Evolutionary conservation across 495 filamentous ascomycete species (phyloP).

Genomic region (Astrocystis sublimbata): DNA sequence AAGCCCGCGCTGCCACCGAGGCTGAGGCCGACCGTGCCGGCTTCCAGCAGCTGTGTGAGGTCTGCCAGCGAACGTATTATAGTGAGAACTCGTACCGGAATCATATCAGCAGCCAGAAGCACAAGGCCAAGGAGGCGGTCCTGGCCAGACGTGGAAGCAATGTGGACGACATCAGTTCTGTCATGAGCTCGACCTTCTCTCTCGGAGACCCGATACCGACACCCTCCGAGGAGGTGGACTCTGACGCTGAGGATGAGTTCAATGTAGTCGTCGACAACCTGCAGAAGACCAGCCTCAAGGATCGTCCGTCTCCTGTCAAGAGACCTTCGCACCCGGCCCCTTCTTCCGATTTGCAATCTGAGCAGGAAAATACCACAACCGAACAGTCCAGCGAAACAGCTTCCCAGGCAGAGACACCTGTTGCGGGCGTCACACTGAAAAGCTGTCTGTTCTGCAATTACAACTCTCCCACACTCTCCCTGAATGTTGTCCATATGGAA

Average conservation of each 20-base stretch:
- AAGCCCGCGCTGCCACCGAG: slow-evolving; percentile 78
- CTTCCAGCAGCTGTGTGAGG: slow-evolving; percentile 78
- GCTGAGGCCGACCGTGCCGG: slow-evolving; percentile 86
- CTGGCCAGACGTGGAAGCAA: slow-evolving; percentile 32
- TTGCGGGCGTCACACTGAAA: slow-evolving; percentile 49
- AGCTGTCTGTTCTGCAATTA: slow-evolving; percentile 91
- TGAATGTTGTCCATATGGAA: slow-evolving; percentile 86
- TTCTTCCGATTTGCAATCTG: slow-evolving; percentile 46
- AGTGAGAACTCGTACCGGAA: slow-evolving; percentile 95
- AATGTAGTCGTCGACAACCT: slow-evolving; percentile 75
- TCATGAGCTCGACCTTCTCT: slow-evolving; percentile 89
- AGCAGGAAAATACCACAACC: slow-evolving; percentile 41
- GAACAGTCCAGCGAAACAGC: slow-evolving; percentile 33
- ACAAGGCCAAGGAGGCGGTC: slow-evolving; percentile 65
- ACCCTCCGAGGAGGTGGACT: slow-evolving; percentile 52
- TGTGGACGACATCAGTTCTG: slow-evolving; percentile 75
- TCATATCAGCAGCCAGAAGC: slow-evolving; percentile 88
- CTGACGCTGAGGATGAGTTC: slow-evolving; percentile 72
- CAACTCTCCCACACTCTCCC: slow-evolving; percentile 65
- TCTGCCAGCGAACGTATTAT: slow-evolving; percentile 90
- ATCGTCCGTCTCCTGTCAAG: slow-evolving; percentile 54
- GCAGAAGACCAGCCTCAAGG: slow-evolving; percentile 69
- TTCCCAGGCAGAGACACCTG: slow-evolving; percentile 39
- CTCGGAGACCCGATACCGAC: slow-evolving; percentile 75
- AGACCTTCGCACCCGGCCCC: slow-evolving; percentile 59